phyloP scores from a whole-genome alignment of 2,329 filamentous ascomycete species.

The Colletotrichum agaves region DNA sequence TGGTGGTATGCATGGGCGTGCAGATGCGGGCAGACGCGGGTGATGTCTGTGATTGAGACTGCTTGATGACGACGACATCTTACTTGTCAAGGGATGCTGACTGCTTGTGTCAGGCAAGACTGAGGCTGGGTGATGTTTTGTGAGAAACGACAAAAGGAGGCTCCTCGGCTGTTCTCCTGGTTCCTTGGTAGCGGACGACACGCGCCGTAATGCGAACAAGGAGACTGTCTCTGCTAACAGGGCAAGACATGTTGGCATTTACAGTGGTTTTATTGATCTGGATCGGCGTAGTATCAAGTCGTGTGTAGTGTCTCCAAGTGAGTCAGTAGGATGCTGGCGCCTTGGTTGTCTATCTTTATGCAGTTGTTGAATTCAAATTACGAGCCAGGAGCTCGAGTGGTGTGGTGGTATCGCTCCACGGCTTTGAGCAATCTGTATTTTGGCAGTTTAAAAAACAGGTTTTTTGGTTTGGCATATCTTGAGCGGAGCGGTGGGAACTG shows the following conservation, averaged over 20 bases:
- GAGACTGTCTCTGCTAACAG: no score
- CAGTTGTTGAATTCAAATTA: neutral
- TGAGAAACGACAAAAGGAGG: neutral
- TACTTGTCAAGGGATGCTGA: neutral
- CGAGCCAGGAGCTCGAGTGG: neutral
- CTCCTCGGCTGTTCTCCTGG: no score
- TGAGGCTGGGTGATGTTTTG: neutral
- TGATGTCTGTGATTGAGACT: constrained; percentile 12
- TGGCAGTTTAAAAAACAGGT: no score
- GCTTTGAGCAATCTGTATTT: no score
- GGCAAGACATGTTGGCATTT: no score
- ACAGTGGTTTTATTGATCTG: neutral
- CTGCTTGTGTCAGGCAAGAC: neutral
- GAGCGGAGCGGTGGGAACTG: no score
- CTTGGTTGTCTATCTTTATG: neutral
- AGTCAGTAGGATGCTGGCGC: neutral
- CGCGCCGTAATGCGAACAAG: no score
- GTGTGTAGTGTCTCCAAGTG: neutral
- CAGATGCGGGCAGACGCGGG: neutral
- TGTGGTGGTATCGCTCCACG: no score
- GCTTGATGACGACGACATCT: constrained; percentile 5
- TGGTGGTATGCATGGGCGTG: neutral
- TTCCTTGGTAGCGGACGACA: no score
- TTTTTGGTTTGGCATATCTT: no score
- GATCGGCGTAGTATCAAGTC: neutral